A percentile compares a stretch with the other conserved stretches of the same genome.
Conservation (phyloP, 1,284 basidiomycete species). For the Xanthoconium separans region DNA sequence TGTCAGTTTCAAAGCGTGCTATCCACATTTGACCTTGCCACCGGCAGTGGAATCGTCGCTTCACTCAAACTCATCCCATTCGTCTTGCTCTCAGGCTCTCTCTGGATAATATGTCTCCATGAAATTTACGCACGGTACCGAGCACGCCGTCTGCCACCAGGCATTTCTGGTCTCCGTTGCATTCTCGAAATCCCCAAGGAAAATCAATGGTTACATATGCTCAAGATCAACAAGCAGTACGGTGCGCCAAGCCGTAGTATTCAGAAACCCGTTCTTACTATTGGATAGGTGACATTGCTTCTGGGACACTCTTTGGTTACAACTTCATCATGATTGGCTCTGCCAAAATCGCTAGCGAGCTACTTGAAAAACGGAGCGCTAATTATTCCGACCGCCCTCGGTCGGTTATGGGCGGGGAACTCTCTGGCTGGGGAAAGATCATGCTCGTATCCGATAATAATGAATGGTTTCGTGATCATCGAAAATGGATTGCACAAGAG, state of each 20-base stretch:
- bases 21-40: too few species aligned
- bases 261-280: too few species aligned
- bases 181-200: constrained; percentile 4
- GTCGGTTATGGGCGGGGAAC: constrained; percentile 22
- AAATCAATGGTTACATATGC: constrained; percentile 5
- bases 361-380: constrained; percentile 18
- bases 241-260: background rate
- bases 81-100: too few species aligned
- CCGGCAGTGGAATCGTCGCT: too few species aligned
- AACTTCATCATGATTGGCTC: constrained; percentile 13
- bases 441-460: constrained; percentile 24
- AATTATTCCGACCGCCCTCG: constrained; percentile 21
- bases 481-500: constrained; percentile 29
- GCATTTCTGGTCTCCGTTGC: constrained; percentile 2
- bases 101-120: too few species aligned
- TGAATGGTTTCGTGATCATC: constrained; percentile 19
- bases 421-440: constrained; percentile 28
- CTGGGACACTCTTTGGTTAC: constrained; percentile 6
- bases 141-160: constrained; percentile 1
- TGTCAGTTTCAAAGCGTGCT: too few species aligned
- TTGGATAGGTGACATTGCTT: constrained; percentile 12
- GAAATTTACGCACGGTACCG: constrained; percentile 2
- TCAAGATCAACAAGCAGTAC: constrained; percentile 5
- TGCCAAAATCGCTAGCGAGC: constrained; percentile 13
- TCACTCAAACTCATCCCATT: too few species aligned